These are phyloP conservation scores for Erythrophleum fordii DNA, from an alignment of 306 rosid species.

Conservation along the genomic window DNA sequence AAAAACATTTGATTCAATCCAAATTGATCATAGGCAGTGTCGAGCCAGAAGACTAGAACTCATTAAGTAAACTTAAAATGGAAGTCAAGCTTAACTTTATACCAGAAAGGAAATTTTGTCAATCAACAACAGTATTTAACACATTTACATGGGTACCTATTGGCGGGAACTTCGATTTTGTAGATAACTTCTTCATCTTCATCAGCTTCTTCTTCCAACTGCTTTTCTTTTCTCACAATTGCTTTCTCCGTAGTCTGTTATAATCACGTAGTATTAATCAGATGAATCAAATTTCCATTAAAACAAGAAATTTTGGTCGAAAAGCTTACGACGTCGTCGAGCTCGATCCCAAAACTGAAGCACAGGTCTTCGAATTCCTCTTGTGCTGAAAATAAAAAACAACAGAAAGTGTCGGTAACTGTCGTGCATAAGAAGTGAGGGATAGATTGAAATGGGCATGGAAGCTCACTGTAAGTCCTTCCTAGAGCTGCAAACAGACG, in stretches of 20 bases:
- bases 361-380: constrained; percentile 12
- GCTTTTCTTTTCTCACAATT: constrained; percentile 3
- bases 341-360: constrained; percentile 8
- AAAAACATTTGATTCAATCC: background rate
- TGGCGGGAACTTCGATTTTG: constrained; percentile 4
- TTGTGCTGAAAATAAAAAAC: background rate
- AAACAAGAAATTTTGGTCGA: background rate
- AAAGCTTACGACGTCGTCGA: background rate
- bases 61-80: background rate
- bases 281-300: background rate
- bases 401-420: background rate
- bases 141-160: background rate
- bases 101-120: background rate
- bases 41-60: background rate
- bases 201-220: background rate
- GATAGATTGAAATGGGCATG: background rate
- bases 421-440: background rate
- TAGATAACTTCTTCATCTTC: constrained; percentile 4
- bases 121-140: background rate
- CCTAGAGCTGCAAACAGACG: constrained; percentile 4
- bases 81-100: background rate
- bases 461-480: constrained; percentile 1
- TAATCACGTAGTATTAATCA: background rate
- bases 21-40: background rate
- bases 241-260: constrained; percentile 1